Base-by-base conservation (phyloP, 768 basidiomycete species). In the Termitomyces sp. region DNA sequence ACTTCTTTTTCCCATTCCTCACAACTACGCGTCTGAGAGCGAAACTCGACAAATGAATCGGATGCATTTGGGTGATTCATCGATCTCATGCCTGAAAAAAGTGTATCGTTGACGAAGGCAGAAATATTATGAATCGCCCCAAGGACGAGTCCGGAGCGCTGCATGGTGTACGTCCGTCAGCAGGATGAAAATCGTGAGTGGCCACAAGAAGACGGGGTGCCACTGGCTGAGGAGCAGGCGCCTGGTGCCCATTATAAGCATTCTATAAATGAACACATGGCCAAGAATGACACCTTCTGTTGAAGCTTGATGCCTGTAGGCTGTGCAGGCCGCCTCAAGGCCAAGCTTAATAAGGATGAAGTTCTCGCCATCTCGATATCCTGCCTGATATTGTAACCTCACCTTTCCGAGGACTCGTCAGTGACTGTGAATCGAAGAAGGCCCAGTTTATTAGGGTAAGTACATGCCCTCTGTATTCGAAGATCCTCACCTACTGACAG, bases 1-100 rank as follows among this genome's bases (percentile, higher is more conserved):
- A 58, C 57, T 19, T 58, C 57, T 25, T 41, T 29, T 41, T 58
- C 50, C 57, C 57, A 58, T 12, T 46, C 44, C 16, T 58, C 57
- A 34, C 50, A 58, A 17, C 50, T 46, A 16, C 57, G 57, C 17
- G 34, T 21, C 10, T 53, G 51, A 32, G 57, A 14, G 29, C 57
- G 57, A 41, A 58, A 53, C 38, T 58, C 57, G 10, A 53, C 57
- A 27, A 43, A 58, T 16, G 51, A 25, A 25, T 46, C 35, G 27
- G 57, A 41, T 23, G 43, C 51, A 41, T 58, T 45, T 32, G 37
- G 43, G 1, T 25, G 44, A 14, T 7, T 19, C 27, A 38, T 43
- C 25, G 50, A 44, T 45, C 27, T 23, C 8, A 47, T 19, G 42
- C 16, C 23, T 3, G 41, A 34, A 41, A 31, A 17, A 21, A 58